A percentile compares a stretch with the other conserved stretches of the same genome.
Evolutionary conservation across 768 basidiomycete species (phyloP).

Genomic region (Crassisporium funariophilum): DNA sequence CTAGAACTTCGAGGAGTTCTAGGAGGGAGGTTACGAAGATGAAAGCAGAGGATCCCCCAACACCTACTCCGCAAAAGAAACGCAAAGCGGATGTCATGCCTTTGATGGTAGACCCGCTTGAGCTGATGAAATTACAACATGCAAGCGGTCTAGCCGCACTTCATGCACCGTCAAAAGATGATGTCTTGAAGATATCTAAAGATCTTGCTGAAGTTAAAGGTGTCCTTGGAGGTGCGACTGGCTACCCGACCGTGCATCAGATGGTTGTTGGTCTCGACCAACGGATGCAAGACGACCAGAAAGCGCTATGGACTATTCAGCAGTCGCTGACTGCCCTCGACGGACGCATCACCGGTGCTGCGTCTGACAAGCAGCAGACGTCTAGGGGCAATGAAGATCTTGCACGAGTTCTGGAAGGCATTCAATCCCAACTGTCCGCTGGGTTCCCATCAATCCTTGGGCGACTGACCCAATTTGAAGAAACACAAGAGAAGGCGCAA

Average conservation of each 20-base stretch:
- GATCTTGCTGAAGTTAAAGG: conserved; percentile 22
- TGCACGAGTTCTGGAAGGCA: conserved; percentile 37
- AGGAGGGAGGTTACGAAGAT: too few species aligned
- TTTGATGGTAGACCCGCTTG: too few species aligned
- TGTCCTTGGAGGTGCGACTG: conserved; percentile 25
- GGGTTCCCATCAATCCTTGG: conserved; percentile 38
- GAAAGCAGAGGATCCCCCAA: too few species aligned
- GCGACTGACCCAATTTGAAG: conserved; percentile 24
- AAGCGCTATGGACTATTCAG: conserved; percentile 29
- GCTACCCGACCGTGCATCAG: conserved; percentile 32
- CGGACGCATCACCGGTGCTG: conserved; percentile 11
- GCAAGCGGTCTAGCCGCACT: too few species aligned
- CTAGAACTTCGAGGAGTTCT: too few species aligned
- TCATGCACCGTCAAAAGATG: conserved; percentile 14
- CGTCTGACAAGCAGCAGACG: background rate
- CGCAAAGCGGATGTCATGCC: too few species aligned
- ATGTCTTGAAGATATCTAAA: conserved; percentile 18
- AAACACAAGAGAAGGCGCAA: conserved; percentile 1
- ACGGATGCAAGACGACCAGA: conserved; percentile 26
- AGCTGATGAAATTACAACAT: too few species aligned
- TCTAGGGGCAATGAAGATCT: conserved; percentile 18
- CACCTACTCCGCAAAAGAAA: too few species aligned
- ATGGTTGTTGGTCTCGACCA: conserved; percentile 32
- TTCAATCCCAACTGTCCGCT: conserved; percentile 39
- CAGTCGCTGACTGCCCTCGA: conserved; percentile 25